phyloP scores from a whole-genome alignment of 345 rosid genomes.

The Populus euphratica region DNA sequence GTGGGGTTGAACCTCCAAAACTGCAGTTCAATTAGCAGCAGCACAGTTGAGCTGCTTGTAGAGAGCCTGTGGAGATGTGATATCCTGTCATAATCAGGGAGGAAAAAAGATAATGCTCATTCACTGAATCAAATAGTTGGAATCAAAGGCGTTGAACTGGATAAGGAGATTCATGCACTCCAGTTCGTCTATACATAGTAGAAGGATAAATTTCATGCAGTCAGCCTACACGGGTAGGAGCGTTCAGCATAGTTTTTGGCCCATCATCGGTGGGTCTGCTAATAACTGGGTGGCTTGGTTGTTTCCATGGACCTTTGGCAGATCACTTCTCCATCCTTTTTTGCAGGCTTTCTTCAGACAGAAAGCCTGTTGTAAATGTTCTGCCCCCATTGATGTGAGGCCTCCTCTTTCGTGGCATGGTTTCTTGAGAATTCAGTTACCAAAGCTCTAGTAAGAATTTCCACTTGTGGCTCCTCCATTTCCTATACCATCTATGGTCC shows the following conservation, averaged over 20 bases:
- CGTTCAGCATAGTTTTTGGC: constrained; percentile 34
- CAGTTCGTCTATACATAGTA: constrained; percentile 5
- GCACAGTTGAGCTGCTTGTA: constrained; percentile 50
- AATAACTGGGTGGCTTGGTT: constrained; percentile 31
- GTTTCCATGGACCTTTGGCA: constrained; percentile 43
- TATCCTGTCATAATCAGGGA: constrained; percentile 54
- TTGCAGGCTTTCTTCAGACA: constrained; percentile 39
- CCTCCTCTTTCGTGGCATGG: constrained; percentile 28
- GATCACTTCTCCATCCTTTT: constrained; percentile 17
- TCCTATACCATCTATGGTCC: constrained; percentile 1
- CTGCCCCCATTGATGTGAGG: constrained; percentile 29
- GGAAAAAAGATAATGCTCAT: background rate
- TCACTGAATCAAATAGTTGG: background rate
- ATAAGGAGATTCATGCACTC: background rate
- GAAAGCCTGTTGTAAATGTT: constrained; percentile 43
- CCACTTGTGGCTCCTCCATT: constrained; percentile 19
- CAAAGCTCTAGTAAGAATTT: constrained; percentile 32
- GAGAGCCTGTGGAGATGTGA: constrained; percentile 80
- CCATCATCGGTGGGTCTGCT: constrained; percentile 10
- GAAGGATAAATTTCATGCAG: constrained; percentile 11
- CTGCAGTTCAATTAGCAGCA: constrained; percentile 62
- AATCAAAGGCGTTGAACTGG: constrained; percentile 3
- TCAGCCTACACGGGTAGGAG: constrained; percentile 29
- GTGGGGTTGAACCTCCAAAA: constrained; percentile 75
- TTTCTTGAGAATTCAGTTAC: constrained; percentile 36